Percentiles rank a stretch among this genome's conserved stretches.
phyloP scores from a whole-genome alignment of 139 green algal species.

The Dunaliella primolecta region DNA sequence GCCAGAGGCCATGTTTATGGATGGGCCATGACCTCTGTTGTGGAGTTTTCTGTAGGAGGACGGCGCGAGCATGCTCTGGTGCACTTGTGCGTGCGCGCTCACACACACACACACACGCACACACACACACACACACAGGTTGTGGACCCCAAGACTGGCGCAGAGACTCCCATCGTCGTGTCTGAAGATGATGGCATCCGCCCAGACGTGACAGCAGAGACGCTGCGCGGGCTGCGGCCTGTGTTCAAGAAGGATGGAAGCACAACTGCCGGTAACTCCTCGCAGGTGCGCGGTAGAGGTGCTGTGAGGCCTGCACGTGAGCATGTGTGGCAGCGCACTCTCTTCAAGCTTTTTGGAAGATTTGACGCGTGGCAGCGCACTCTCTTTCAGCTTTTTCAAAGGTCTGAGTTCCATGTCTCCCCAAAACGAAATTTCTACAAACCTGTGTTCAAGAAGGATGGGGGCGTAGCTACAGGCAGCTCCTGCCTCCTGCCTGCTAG shows the following conservation, averaged over 20 bases:
- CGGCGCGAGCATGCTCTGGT: too few species aligned
- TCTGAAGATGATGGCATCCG: constrained; percentile 92
- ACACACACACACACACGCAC: background rate
- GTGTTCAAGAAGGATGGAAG: constrained; percentile 93
- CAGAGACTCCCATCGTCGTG: constrained; percentile 74
- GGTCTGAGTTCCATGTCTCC: too few species aligned
- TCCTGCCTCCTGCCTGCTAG: too few species aligned
- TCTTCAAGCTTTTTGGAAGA: too few species aligned
- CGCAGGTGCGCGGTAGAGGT: constrained; percentile 62
- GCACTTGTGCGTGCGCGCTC: too few species aligned
- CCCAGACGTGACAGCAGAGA: constrained; percentile 53
- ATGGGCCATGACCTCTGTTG: too few species aligned
- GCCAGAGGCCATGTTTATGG: too few species aligned
- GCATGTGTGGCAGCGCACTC: background rate
- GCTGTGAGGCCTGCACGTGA: too few species aligned
- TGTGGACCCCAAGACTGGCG: constrained; percentile 75
- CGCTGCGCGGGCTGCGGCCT: constrained; percentile 67
- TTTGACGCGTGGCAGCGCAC: too few species aligned
- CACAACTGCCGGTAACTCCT: constrained; percentile 93
- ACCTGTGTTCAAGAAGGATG: constrained; percentile 93
- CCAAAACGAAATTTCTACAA: too few species aligned
- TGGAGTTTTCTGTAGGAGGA: too few species aligned
- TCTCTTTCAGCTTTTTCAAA: too few species aligned
- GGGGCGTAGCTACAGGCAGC: constrained; percentile 92
- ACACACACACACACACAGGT: background rate